Percentiles rank a stretch among this genome's conserved stretches.
phyloP scores from a whole-genome alignment of 176 grass and related monocot genomes.

The Avena sativa region DNA sequence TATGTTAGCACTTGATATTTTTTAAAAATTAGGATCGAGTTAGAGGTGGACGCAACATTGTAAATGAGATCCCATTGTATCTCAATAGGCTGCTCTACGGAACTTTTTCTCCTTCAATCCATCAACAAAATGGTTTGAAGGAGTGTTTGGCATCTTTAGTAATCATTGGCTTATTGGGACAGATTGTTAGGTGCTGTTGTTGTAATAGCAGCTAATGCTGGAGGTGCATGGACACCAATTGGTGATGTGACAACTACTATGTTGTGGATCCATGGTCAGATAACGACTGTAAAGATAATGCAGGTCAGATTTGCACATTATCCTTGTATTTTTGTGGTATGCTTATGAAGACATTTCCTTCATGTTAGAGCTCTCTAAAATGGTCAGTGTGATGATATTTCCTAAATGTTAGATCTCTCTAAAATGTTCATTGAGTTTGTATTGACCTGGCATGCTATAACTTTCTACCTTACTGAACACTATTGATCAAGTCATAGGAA shows the following conservation, averaged over 20 bases:
- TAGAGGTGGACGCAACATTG: neutral
- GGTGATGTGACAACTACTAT: constrained; percentile 99
- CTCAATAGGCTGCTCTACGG: neutral
- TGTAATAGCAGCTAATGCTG: constrained; percentile 95
- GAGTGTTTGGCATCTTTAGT: constrained; percentile 26
- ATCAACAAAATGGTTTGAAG: constrained; percentile 23
- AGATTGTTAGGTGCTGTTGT: constrained; percentile 95
- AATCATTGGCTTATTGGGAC: constrained; percentile 50
- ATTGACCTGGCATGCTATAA: neutral
- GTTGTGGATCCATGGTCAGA: constrained; percentile 97
- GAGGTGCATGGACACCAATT: constrained; percentile 98
- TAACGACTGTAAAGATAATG: constrained; percentile 79
- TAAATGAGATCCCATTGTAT: constrained; percentile 10
- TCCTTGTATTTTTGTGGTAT: constrained; percentile 18
- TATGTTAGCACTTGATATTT: constrained; percentile 11
- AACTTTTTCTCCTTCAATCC: neutral
- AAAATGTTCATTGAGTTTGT: constrained; percentile 16
- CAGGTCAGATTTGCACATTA: constrained; percentile 58
- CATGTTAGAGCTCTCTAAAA: neutral
- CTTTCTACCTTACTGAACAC: neutral
- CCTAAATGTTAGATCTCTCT: neutral
- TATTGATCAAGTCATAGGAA: constrained; percentile 1
- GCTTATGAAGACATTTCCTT: constrained; percentile 31
- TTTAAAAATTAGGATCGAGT: neutral
- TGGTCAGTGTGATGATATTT: neutral